Evolutionary conservation across 177 flowering plant genomes (phyloP).

Genomic region (Vitis hybrid): DNA sequence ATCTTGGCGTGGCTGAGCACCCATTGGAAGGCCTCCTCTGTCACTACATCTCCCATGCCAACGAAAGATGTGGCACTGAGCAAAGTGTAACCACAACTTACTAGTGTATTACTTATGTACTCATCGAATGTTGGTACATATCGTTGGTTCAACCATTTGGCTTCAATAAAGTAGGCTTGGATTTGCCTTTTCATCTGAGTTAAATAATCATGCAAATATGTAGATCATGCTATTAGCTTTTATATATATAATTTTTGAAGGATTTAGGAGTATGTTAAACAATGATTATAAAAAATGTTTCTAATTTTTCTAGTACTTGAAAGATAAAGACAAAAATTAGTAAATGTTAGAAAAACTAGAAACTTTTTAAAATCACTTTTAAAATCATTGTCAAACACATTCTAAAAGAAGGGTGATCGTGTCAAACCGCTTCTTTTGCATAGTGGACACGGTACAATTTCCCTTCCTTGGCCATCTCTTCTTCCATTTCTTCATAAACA

Average conservation of each 20-base stretch:
- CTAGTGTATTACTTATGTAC: constrained; percentile 7
- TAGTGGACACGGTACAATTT: not conserved
- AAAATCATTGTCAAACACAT: too few species aligned
- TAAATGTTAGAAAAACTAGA: not conserved
- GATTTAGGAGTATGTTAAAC: not conserved
- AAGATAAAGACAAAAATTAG: too few species aligned
- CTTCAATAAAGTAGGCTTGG: too few species aligned
- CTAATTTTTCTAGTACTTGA: too few species aligned
- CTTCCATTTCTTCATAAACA: constrained; percentile 7
- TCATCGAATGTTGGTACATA: constrained; percentile 17
- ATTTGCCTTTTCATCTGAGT: constrained; percentile 11
- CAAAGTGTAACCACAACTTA: not conserved
- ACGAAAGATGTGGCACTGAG: not conserved
- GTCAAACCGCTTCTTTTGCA: constrained; percentile 10
- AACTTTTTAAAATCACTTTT: not conserved
- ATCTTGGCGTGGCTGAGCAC: too few species aligned
- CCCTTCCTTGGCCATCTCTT: too few species aligned
- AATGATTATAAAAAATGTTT: too few species aligned
- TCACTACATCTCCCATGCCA: not conserved
- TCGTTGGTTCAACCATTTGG: not conserved
- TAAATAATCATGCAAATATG: too few species aligned
- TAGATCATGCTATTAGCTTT: constrained; percentile 4
- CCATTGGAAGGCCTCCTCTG: too few species aligned
- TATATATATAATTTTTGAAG: not conserved
- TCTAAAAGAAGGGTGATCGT: not conserved